Evolutionary conservation across 352 stramenopile species (phyloP).

Genomic region (Pythium graminicola): DNA sequence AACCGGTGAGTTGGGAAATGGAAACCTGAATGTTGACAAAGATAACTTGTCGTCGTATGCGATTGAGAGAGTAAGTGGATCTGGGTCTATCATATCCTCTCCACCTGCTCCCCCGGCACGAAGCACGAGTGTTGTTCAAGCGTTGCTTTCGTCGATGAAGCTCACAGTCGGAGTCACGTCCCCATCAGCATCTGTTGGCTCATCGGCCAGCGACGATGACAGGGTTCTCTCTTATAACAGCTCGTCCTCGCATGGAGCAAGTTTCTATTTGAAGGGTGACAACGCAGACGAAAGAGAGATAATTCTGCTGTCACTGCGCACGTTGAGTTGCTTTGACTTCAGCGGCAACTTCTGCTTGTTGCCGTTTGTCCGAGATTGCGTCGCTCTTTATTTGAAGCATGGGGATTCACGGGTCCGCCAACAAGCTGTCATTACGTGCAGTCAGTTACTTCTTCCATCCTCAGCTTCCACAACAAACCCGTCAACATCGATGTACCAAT

Average conservation of each 20-base stretch:
- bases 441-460: constrained; percentile 62
- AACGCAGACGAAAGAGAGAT: constrained; percentile 66
- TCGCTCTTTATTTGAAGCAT: constrained; percentile 90
- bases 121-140: constrained; percentile 49
- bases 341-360: constrained; percentile 91
- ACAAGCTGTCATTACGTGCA: constrained; percentile 84
- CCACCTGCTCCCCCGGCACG: constrained; percentile 28
- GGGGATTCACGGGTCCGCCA: constrained; percentile 85
- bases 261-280: constrained; percentile 54
- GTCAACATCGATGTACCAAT: constrained; percentile 11
- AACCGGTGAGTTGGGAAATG: constrained; percentile 15
- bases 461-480: constrained; percentile 5
- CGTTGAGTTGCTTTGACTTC: constrained; percentile 92
- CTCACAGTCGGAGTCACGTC: constrained; percentile 27
- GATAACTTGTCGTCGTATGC: constrained; percentile 17
- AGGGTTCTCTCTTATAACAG: constrained; percentile 7
- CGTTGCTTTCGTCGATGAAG: constrained; percentile 71
- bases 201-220: constrained; percentile 26
- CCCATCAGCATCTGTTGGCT: constrained; percentile 11
- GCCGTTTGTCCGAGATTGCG: constrained; percentile 93
- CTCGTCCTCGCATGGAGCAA: not conserved
- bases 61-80: constrained; percentile 18
- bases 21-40: constrained; percentile 1
- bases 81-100: constrained; percentile 2
- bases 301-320: constrained; percentile 89